Evolutionary conservation across 139 green algal genomes (phyloP).

Genomic region (Dunaliella primolecta): DNA sequence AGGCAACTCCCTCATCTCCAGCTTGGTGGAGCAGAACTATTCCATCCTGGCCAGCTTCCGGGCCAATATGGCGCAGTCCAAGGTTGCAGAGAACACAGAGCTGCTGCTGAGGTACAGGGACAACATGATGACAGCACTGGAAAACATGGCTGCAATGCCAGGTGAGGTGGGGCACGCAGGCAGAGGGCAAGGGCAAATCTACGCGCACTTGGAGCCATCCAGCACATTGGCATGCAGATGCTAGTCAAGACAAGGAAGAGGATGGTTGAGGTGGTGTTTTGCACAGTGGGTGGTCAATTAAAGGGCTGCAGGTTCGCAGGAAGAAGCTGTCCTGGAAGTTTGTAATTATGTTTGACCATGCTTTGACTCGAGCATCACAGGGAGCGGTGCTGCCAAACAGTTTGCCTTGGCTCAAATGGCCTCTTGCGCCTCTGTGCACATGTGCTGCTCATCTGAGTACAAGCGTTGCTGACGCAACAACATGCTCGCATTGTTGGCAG

Average conservation of each 20-base stretch:
- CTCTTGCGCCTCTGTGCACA: too few species aligned
- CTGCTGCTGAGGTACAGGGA: slow-evolving; percentile 77
- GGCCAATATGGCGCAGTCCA: slow-evolving; percentile 53
- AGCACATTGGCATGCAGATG: neutral
- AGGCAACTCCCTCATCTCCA: neutral
- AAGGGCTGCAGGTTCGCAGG: neutral
- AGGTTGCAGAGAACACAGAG: slow-evolving; percentile 80
- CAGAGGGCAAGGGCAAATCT: slow-evolving; percentile 55
- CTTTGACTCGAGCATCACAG: neutral
- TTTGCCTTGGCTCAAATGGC: too few species aligned
- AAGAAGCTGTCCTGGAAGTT: neutral
- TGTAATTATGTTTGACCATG: neutral
- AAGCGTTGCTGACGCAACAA: too few species aligned
- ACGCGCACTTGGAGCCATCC: too few species aligned
- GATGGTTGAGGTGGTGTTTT: neutral
- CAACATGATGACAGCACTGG: slow-evolving; percentile 75
- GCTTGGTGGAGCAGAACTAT: slow-evolving; percentile 45
- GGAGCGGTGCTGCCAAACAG: too few species aligned
- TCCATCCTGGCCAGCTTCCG: slow-evolving; percentile 62
- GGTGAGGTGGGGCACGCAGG: neutral
- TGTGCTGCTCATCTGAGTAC: too few species aligned
- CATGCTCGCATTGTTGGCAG: too few species aligned
- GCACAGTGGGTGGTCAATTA: neutral
- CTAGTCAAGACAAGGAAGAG: neutral
- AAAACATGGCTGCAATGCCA: slow-evolving; percentile 64